Conservation (phyloP, 306 rosid species). For the Sophora flavescens region DNA sequence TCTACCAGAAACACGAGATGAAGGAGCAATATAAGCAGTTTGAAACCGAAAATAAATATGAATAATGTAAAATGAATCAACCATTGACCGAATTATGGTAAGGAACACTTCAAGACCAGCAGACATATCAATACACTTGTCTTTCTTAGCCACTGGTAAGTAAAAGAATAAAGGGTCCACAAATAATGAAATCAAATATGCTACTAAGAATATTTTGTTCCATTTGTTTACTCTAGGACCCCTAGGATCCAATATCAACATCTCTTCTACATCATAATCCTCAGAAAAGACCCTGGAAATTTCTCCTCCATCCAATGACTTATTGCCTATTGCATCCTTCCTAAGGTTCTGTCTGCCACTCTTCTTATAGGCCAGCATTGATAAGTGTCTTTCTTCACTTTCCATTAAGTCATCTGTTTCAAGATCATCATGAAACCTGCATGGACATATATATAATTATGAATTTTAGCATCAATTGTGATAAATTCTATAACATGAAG, state of each 20-base stretch:
- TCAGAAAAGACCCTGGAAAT: slow-evolving; percentile 72
- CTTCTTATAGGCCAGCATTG: slow-evolving; percentile 34
- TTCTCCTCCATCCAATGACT: slow-evolving; percentile 39
- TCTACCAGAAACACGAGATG: slow-evolving; percentile 74
- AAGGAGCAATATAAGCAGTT: slow-evolving; percentile 68
- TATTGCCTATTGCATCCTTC: slow-evolving; percentile 37
- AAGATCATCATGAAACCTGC: slow-evolving; percentile 59
- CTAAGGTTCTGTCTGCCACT: slow-evolving; percentile 19
- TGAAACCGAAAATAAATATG: slow-evolving; percentile 63
- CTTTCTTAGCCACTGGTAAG: slow-evolving; percentile 61
- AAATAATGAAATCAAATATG: slow-evolving; percentile 66
- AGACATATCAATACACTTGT: slow-evolving; percentile 55
- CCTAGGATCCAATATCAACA: slow-evolving; percentile 63
- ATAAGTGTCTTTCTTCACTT: slow-evolving; percentile 28
- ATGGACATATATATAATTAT: slow-evolving; percentile 21
- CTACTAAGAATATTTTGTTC: slow-evolving; percentile 65
- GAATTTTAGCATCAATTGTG: slow-evolving; percentile 43
- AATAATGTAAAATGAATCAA: slow-evolving; percentile 64
- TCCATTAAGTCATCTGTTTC: slow-evolving; percentile 47
- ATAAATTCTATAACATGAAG: not conserved
- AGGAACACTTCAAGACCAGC: slow-evolving; percentile 52
- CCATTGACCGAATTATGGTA: slow-evolving; percentile 58
- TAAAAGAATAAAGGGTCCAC: slow-evolving; percentile 70
- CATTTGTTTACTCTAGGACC: slow-evolving; percentile 55
- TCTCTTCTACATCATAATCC: slow-evolving; percentile 61